These are phyloP conservation scores for Furcasterigmium furcatum DNA, from an alignment of 2,329 filamentous ascomycete species.

Conservation along the genomic window DNA sequence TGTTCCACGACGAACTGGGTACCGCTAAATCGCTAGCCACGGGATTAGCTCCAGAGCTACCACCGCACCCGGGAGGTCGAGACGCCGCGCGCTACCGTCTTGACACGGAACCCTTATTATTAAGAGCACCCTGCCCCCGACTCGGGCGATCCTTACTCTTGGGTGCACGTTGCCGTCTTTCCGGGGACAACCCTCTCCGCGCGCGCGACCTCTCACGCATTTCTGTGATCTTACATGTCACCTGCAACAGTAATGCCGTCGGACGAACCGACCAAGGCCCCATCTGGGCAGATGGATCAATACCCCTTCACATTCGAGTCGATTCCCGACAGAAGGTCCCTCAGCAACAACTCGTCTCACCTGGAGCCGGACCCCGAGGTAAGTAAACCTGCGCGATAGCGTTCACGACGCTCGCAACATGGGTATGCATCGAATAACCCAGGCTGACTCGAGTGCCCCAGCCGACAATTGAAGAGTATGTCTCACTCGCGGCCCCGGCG, in stretches of 20 bases:
- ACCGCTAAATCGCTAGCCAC: no score
- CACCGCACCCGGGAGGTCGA: no score
- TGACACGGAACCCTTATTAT: neutral
- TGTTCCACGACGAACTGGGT: no score
- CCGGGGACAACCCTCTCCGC: neutral
- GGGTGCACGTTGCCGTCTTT: neutral
- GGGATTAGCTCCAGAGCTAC: no score
- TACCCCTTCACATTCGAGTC: slow-evolving; percentile 14
- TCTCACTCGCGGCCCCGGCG: neutral
- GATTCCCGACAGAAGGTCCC: slow-evolving; percentile 12
- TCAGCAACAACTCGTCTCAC: slow-evolving; percentile 9
- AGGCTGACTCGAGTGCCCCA: neutral
- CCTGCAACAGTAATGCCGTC: neutral
- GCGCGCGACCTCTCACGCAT: no score
- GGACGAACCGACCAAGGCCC: slow-evolving; percentile 4
- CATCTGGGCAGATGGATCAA: slow-evolving; percentile 7
- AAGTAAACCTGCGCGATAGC: slow-evolving; percentile 2
- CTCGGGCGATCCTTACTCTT: neutral
- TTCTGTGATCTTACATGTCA: neutral
- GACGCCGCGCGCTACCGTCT: neutral
- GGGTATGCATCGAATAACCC: neutral
- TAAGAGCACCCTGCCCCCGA: neutral
- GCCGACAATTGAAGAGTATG: neutral
- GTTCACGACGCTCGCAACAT: no score
- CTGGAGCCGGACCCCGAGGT: slow-evolving; percentile 12